Conservation (phyloP, 495 filamentous ascomycete species). For the Aspergillus campestris region DNA sequence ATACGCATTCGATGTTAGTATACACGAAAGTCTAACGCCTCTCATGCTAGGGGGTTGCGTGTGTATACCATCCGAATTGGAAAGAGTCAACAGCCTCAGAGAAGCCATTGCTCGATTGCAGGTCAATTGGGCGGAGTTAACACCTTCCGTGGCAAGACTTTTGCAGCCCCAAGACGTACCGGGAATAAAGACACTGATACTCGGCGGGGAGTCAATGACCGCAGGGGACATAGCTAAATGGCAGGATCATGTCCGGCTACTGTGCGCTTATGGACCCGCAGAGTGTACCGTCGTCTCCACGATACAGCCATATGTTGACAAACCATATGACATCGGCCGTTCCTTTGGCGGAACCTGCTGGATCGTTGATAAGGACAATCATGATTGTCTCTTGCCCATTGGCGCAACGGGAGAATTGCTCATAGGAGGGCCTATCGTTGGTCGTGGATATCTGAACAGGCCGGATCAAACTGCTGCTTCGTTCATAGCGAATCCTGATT, state of each 20-base stretch:
- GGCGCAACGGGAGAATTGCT: constrained; percentile 44
- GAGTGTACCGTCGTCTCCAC: constrained; percentile 41
- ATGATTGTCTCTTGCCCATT: constrained; percentile 35
- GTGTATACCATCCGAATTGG: constrained; percentile 20
- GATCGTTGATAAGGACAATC: constrained; percentile 39
- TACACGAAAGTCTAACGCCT: constrained; percentile 7
- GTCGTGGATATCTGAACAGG: constrained; percentile 37
- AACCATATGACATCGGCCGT: not conserved
- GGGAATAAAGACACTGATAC: constrained; percentile 20
- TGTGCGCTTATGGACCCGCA: constrained; percentile 27
- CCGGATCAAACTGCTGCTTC: constrained; percentile 27
- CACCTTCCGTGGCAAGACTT: constrained; percentile 36
- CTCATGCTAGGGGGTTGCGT: constrained; percentile 11
- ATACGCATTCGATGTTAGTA: constrained; percentile 12
- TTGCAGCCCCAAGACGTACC: constrained; percentile 20
- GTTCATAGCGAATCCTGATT: constrained; percentile 39
- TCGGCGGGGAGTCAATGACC: constrained; percentile 25
- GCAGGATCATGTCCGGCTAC: constrained; percentile 4
- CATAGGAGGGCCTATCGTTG: constrained; percentile 45
- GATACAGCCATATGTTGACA: not conserved
- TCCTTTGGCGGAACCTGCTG: constrained; percentile 15
- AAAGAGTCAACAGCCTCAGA: constrained; percentile 18
- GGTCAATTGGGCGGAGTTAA: constrained; percentile 23
- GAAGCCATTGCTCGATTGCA: constrained; percentile 15
- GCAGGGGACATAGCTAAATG: constrained; percentile 9